phyloP scores from a whole-genome alignment of 2,329 filamentous ascomycete genomes.

The Pyrenochaeta sp. region DNA sequence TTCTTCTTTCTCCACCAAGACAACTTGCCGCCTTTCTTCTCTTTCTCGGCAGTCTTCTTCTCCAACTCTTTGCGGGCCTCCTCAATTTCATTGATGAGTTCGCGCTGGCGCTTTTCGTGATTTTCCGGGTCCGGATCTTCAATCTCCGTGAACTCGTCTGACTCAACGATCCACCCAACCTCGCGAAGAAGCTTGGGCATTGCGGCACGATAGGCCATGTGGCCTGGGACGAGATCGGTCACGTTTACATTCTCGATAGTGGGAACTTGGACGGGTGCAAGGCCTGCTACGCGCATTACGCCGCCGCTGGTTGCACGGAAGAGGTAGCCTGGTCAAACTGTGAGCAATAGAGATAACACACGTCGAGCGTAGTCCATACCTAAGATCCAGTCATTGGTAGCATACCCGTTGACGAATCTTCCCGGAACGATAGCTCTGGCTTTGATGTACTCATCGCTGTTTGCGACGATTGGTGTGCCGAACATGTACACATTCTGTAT shows the following conservation, averaged over 20 bases:
- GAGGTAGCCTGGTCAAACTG: conserved; percentile 69
- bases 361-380: conserved; percentile 53
- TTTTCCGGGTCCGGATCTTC: conserved; percentile 97
- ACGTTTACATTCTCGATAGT: conserved; percentile 91
- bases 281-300: conserved; percentile 85
- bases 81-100: conserved; percentile 96
- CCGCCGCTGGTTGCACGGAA: conserved; percentile 95
- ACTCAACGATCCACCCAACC: conserved; percentile 90
- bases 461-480: conserved; percentile 89
- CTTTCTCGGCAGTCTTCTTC: conserved; percentile 66
- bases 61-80: conserved; percentile 89
- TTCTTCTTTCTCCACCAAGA: conserved; percentile 83
- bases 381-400: conserved; percentile 95
- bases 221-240: conserved; percentile 83
- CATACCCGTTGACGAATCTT: conserved; percentile 94
- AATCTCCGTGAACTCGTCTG: conserved; percentile 94
- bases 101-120: conserved; percentile 83
- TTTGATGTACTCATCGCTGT: conserved; percentile 85
- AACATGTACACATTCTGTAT: conserved; percentile 97
- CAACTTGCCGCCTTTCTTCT: conserved; percentile 69
- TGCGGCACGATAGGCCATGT: conserved; percentile 94
- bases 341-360: conserved; percentile 12
- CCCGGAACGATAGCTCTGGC: conserved; percentile 86
- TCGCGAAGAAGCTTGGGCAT: conserved; percentile 89
- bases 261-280: conserved; percentile 80